These are phyloP conservation scores for Globisporangium cystogenes DNA, from an alignment of 352 stramenopile genomes.

Conservation along the genomic window DNA sequence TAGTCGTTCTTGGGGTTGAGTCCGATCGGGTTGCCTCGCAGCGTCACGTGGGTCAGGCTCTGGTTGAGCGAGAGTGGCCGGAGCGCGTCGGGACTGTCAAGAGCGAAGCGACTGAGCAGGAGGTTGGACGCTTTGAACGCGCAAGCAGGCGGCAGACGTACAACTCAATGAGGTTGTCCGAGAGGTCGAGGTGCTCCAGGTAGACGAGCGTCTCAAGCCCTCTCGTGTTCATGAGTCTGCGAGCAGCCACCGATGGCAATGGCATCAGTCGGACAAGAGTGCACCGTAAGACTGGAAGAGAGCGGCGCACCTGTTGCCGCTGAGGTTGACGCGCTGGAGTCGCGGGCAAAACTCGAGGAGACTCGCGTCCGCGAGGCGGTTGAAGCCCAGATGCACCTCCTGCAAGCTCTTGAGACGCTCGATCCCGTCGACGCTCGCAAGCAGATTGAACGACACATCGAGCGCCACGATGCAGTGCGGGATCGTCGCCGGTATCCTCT, in stretches of 20 bases:
- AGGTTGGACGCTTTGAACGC: too few relatives aligned
- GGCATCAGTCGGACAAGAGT: too few relatives aligned
- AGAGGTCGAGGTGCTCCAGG: slow-evolving; percentile 63
- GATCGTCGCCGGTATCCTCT: slow-evolving; percentile 47
- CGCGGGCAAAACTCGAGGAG: slow-evolving; percentile 59
- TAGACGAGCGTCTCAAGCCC: slow-evolving; percentile 58
- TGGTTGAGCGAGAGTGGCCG: slow-evolving; percentile 59
- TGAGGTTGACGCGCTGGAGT: slow-evolving; percentile 57
- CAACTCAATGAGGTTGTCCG: slow-evolving; percentile 75
- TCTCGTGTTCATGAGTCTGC: slow-evolving; percentile 47
- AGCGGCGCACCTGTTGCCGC: slow-evolving; percentile 47
- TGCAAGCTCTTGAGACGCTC: slow-evolving; percentile 60
- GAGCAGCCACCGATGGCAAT: too few relatives aligned
- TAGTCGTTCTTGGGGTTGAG: slow-evolving; percentile 45
- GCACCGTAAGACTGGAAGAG: too few relatives aligned
- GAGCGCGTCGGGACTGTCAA: slow-evolving; percentile 48
- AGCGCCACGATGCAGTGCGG: slow-evolving; percentile 37
- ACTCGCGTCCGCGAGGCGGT: slow-evolving; percentile 51
- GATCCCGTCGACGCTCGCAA: slow-evolving; percentile 36
- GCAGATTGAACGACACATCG: slow-evolving; percentile 69
- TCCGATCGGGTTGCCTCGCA: slow-evolving; percentile 64
- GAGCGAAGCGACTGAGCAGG: background rate
- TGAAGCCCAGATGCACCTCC: slow-evolving; percentile 67
- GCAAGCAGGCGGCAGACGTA: slow-evolving; percentile 19
- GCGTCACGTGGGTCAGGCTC: slow-evolving; percentile 57